Evolutionary conservation across 106 monocot genomes (phyloP), one percentile per base, ranked within the genome.

Genomic region (Dioscorea zingiberensis): DNA sequence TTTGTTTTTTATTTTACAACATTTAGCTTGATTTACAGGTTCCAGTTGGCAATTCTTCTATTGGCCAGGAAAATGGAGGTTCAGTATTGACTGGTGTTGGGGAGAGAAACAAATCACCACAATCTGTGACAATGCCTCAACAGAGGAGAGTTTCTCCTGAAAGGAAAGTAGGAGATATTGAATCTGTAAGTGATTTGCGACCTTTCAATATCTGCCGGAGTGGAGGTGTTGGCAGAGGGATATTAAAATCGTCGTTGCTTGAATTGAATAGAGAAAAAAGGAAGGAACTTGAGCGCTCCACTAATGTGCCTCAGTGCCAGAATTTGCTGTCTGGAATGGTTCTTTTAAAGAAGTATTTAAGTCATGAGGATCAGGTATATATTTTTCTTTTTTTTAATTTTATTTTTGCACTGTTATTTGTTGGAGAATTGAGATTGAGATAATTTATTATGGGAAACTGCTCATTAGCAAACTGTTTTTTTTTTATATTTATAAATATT

Each of bases 261-360:
- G 71, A 60, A 25, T 17, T 56, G 17, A 87, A 77, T 54, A 70
- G 77, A 51, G 87, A 71, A 48, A 87, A 60, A 67, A 69, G 71
- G 63, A 68, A n/a, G 55, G 65, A 76, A 22, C 46, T 9, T 23
- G 59, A 63, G 22, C 29, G 9, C 19, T 25, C 30, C 1, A 63
- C 75, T 24, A 7, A 21, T 19, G 55, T 0, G 54, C 47, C 70
- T 67, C 65, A 64, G 58, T 16, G 26, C 21, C 38, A 62, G 54
- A 49, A 70, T 55, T 44, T 83, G 73, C 65, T 67, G 55, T 48
- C 74, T 68, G 87, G 87, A 48, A 87, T 87, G 87, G 54, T 87
- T 27, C 67, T 87, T 15, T 55, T 87, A 25, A 83, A 87, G 53
- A 69, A 62, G 4, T 77, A 66, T 62, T 28, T 83, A n/a, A 14